Evolutionary conservation across 2,329 filamentous ascomycete genomes (phyloP).

Genomic region (Tolypocladium ophioglossoides): DNA sequence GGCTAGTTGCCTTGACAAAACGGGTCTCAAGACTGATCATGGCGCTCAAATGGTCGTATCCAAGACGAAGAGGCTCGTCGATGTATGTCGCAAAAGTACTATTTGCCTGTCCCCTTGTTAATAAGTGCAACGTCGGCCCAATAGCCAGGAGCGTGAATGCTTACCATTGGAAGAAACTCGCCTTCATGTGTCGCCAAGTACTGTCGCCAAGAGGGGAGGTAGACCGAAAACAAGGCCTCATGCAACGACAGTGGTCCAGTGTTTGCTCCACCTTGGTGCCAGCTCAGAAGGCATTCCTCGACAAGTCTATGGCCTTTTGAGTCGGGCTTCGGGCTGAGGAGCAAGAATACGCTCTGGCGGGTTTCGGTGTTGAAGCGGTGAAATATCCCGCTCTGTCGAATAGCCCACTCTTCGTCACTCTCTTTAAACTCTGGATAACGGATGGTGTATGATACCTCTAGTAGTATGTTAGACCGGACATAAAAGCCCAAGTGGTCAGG

Average conservation of each 20-base stretch:
- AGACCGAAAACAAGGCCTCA: constrained; percentile 10
- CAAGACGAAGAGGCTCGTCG: constrained; percentile 14
- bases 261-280: background rate
- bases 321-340: constrained; percentile 14
- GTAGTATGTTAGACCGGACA: background rate
- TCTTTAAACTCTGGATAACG: constrained; percentile 17
- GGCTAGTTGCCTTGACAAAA: constrained; percentile 11
- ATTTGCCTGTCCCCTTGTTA: constrained; percentile 8
- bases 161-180: constrained; percentile 13
- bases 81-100: constrained; percentile 16
- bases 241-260: constrained; percentile 9
- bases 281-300: constrained; percentile 2
- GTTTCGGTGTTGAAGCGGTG: constrained; percentile 13
- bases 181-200: constrained; percentile 13
- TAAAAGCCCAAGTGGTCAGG: too few relatives aligned
- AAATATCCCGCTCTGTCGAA: constrained; percentile 17
- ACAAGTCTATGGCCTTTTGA: constrained; percentile 11
- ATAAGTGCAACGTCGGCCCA: background rate
- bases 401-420: constrained; percentile 11
- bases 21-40: constrained; percentile 14
- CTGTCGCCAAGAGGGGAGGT: constrained; percentile 14
- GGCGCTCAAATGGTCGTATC: constrained; percentile 15
- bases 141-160: background rate
- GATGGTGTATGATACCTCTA: constrained; percentile 16
- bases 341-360: constrained; percentile 9